Base-by-base conservation (phyloP, 2,329 filamentous ascomycete species). In the Cordyceps cateniannulata region DNA sequence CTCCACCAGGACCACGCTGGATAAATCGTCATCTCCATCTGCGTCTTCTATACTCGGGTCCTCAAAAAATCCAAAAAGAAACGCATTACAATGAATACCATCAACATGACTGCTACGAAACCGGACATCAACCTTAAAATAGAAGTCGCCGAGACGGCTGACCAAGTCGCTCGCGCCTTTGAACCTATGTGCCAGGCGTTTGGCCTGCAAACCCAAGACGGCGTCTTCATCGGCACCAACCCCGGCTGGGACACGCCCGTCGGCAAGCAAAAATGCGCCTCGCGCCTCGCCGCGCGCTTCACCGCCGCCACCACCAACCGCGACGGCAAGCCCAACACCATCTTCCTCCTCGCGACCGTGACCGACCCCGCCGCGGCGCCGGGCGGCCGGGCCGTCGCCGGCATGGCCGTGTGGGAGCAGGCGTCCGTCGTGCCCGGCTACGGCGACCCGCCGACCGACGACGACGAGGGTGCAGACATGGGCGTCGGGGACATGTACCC, bases 341-440 rank as follows among this genome's bases (percentile, higher is more conserved):
- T 84, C 1, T 84, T 81, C 63, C 72, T 85, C 62, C 84, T 84
- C 63, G 83, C 81, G 1, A 83, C 78, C 0, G 51, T 83, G 1
- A 68, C 75, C 0, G 69, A 71, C 60, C 69, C 72, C 1, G 65
- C 29, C 29, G 29, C 74, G 1, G 29, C 74, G 1, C 66, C 66
- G 2, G 6, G 29, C 14, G 24, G 56, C 6, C 62, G 62, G 5
- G 50, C 27, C 22, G 72, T 84, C n/a, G 82, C 73, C 10, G 83
- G 83, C 18, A 62, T 81, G 29, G 81, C 83, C 3, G 78, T 84
- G 60, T 86, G 83, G 83, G 66, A 73, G 9, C 83, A 85, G 64
- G 68, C 73, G 0, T 84, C 82, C 0, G 69, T 73, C 7, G 75
- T 83, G 0, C 71, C 75, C 2, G 82, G 81, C 14, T 67, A 75